Percentiles rank a stretch among this genome's conserved stretches.
phyloP scores from a whole-genome alignment of 2,329 filamentous ascomycete species.

The Colletotrichum gloeosporioides region DNA sequence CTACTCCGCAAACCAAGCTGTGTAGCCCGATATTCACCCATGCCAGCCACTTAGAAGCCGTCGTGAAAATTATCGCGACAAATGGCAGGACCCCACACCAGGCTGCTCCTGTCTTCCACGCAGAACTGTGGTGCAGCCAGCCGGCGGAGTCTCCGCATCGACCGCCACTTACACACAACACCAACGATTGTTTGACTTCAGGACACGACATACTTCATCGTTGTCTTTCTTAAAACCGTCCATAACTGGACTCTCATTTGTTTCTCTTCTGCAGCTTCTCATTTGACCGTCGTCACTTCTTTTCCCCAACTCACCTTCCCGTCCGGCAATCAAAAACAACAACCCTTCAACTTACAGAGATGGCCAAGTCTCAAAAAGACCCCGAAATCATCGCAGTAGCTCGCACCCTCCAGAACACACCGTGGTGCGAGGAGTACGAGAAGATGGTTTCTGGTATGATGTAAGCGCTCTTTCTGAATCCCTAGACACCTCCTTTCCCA shows the following conservation, averaged over 20 bases:
- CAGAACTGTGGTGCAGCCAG: no score
- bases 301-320: no score
- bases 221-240: background rate
- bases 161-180: background rate
- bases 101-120: background rate
- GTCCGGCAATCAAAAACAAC: background rate
- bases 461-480: background rate
- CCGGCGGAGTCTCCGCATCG: background rate
- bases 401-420: background rate
- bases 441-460: slow-evolving; percentile 19
- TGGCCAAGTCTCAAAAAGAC: background rate
- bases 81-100: background rate
- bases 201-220: background rate
- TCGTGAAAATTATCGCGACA: background rate
- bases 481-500: background rate
- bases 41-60: background rate
- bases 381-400: background rate
- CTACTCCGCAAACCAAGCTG: accelerated
- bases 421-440: slow-evolving; percentile 15
- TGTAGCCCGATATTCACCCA: background rate
- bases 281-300: background rate
- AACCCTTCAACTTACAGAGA: no score
- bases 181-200: background rate
- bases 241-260: accelerated
- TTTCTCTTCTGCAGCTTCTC: background rate